Percentiles rank a stretch among this genome's conserved stretches.
phyloP scores from a whole-genome alignment of 1,284 basidiomycete genomes.

The Leccinum huronense region DNA sequence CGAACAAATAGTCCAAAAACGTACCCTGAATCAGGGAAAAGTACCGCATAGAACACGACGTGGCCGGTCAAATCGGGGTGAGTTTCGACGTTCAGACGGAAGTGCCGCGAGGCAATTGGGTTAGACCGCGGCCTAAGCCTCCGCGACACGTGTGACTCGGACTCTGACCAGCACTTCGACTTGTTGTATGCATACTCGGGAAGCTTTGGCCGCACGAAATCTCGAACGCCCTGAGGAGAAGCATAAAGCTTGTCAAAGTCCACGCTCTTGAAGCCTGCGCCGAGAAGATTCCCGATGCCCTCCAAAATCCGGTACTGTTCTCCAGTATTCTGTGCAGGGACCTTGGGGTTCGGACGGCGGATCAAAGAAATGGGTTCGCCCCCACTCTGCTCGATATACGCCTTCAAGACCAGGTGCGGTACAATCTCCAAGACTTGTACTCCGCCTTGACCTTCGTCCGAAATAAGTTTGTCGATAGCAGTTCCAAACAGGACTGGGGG shows the following conservation, averaged over 20 bases:
- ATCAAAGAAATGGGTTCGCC: slow-evolving; percentile 31
- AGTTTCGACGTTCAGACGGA: slow-evolving; percentile 28
- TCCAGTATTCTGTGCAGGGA: slow-evolving; percentile 32
- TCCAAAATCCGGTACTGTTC: slow-evolving; percentile 33
- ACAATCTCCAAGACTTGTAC: slow-evolving; percentile 31
- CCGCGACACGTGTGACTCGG: slow-evolving; percentile 20
- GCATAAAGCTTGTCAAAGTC: slow-evolving; percentile 28
- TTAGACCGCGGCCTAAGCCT: slow-evolving; percentile 26
- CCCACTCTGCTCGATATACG: slow-evolving; percentile 34
- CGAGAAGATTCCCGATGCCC: slow-evolving; percentile 29
- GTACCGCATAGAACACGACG: slow-evolving; percentile 28
- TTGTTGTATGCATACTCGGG: slow-evolving; percentile 1
- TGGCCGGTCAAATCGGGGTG: slow-evolving; percentile 32
- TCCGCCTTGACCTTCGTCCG: slow-evolving; percentile 31
- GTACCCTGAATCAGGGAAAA: slow-evolving; percentile 33
- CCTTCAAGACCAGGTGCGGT: slow-evolving; percentile 34
- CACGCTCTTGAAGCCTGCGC: slow-evolving; percentile 29
- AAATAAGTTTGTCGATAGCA: slow-evolving; percentile 32
- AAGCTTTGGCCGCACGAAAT: slow-evolving; percentile 17
- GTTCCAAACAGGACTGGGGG: slow-evolving; percentile 34
- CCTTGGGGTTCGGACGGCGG: slow-evolving; percentile 31
- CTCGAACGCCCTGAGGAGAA: slow-evolving; percentile 19
- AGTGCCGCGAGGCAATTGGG: slow-evolving; percentile 25
- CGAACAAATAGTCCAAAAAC: slow-evolving; percentile 1
- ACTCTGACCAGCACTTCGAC: slow-evolving; percentile 26